These are phyloP conservation scores for Panaeolus papilionaceus DNA, from an alignment of 768 basidiomycete genomes.

Conservation along the genomic window DNA sequence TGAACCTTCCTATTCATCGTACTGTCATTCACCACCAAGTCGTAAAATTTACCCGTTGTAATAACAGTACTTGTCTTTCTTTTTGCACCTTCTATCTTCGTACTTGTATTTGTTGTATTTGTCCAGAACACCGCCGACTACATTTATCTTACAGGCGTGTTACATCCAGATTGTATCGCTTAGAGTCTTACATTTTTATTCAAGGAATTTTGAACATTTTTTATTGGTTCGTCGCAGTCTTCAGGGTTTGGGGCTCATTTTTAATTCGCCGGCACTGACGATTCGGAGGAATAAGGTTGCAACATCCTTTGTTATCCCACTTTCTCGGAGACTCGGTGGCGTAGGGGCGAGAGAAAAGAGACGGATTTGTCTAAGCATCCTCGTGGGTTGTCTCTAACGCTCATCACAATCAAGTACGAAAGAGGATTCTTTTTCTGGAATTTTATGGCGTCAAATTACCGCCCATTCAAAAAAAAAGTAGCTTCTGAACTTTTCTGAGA, in stretches of 20 bases:
- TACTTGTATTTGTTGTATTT: conserved; percentile 11
- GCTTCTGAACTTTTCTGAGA: no score
- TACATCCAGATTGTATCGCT: not conserved
- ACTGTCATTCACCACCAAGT: not conserved
- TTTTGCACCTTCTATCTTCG: not conserved
- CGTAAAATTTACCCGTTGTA: not conserved
- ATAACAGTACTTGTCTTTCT: not conserved
- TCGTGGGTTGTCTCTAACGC: not conserved
- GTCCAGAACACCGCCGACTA: not conserved
- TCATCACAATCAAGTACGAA: not conserved
- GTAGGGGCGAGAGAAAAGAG: conserved; percentile 1
- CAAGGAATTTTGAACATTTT: not conserved
- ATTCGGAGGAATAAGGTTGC: not conserved
- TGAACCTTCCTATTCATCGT: not conserved
- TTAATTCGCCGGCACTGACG: not conserved
- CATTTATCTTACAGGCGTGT: conserved; percentile 7
- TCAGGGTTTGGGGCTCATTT: not conserved
- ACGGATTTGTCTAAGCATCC: not conserved
- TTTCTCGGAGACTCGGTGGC: not conserved
- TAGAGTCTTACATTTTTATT: conserved; percentile 7
- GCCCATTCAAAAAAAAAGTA: not conserved
- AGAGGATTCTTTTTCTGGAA: not conserved
- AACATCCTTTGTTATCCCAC: not conserved
- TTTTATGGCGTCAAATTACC: not conserved
- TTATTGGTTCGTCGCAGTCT: not conserved